Evolutionary conservation across 768 basidiomycete species (phyloP).

Genomic region (Amanita pallidorosea): DNA sequence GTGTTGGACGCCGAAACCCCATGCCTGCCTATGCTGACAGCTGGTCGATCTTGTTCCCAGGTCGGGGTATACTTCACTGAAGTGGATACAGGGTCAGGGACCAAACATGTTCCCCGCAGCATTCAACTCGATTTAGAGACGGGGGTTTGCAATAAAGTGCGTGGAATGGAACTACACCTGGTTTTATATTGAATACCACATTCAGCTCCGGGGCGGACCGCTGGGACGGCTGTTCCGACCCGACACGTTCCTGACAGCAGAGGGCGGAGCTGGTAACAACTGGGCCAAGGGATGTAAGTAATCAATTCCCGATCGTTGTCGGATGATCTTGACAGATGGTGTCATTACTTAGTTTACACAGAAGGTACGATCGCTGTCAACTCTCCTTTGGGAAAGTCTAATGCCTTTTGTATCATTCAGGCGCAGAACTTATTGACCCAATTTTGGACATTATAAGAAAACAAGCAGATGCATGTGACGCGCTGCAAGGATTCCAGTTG

Average conservation of each 20-base stretch:
- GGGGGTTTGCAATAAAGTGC: conserved; percentile 71
- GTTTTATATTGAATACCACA: conserved; percentile 15
- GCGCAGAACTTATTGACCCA: conserved; percentile 86
- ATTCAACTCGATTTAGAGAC: conserved; percentile 87
- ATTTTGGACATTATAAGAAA: conserved; percentile 72
- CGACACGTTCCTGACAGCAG: conserved; percentile 67
- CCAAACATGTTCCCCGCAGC: conserved; percentile 84
- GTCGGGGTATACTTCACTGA: conserved; percentile 79
- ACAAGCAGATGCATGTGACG: conserved; percentile 75
- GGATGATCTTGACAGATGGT: not conserved
- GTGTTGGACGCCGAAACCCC: conserved; percentile 9
- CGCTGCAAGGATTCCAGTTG: conserved; percentile 85
- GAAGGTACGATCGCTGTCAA: conserved; percentile 46
- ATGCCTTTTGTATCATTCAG: conserved; percentile 20
- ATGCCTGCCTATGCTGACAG: too few relatives aligned
- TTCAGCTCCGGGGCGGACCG: conserved; percentile 47
- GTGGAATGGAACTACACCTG: conserved; percentile 12
- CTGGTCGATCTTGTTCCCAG: conserved; percentile 22
- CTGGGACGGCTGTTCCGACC: conserved; percentile 76
- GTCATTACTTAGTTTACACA: conserved; percentile 57
- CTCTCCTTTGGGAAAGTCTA: not conserved
- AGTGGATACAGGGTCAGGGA: conserved; percentile 35
- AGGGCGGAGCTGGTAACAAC: conserved; percentile 75
- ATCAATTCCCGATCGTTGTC: not conserved
- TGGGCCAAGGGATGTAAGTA: conserved; percentile 90